phyloP scores from a whole-genome alignment of 108 stramenopile species.

The Skeletonema marinoi region DNA sequence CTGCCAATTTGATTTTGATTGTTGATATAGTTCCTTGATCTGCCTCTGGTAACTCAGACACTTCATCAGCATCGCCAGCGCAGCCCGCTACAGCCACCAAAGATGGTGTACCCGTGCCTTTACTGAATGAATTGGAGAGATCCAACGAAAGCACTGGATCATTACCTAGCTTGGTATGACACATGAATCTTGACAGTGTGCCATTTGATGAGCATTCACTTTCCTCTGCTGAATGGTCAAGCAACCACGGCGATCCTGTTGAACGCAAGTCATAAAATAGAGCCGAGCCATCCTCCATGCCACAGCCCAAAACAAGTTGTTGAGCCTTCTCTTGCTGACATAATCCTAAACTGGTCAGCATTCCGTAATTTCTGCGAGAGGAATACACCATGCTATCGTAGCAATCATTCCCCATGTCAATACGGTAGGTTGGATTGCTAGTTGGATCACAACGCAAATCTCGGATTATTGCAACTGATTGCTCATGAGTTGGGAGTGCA shows the following conservation, averaged over 20 bases:
- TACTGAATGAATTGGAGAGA: constrained; percentile 46
- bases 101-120: neutral
- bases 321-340: constrained; percentile 14
- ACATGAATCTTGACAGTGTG: constrained; percentile 17
- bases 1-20: constrained; percentile 53
- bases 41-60: constrained; percentile 48
- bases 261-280: constrained; percentile 71
- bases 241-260: constrained; percentile 23
- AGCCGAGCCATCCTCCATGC: constrained; percentile 82
- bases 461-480: constrained; percentile 52
- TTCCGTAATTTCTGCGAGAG: constrained; percentile 60
- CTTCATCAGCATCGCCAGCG: constrained; percentile 73
- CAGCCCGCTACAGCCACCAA: constrained; percentile 75
- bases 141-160: constrained; percentile 82
- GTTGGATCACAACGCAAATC: constrained; percentile 56
- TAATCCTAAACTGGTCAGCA: constrained; percentile 77
- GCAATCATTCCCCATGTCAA: constrained; percentile 17
- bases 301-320: constrained; percentile 66
- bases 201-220: neutral
- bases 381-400: constrained; percentile 11
- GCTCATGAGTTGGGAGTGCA: constrained; percentile 59
- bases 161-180: constrained; percentile 40
- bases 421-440: constrained; percentile 24
- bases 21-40: constrained; percentile 66
- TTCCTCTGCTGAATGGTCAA: neutral